Evolutionary conservation across 352 stramenopile species (phyloP).

Genomic region (Labyrinthula sp.): DNA sequence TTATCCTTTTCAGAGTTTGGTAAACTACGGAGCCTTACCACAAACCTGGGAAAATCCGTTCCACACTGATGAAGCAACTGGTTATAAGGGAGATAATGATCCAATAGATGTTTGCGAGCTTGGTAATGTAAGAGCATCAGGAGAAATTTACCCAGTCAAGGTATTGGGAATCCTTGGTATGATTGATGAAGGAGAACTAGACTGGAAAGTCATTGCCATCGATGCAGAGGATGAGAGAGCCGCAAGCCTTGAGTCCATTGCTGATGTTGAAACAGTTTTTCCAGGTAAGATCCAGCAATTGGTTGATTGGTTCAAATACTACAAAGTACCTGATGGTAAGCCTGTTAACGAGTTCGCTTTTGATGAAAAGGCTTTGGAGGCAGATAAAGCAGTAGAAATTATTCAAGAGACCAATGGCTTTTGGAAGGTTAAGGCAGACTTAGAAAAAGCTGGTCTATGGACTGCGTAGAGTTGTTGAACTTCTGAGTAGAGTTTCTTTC

Average conservation of each 20-base stretch:
- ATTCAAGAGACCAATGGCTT: slow-evolving; percentile 38
- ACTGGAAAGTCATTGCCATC: slow-evolving; percentile 97
- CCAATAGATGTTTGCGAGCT: slow-evolving; percentile 97
- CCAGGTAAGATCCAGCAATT: slow-evolving; percentile 60
- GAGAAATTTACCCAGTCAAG: slow-evolving; percentile 83
- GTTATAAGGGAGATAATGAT: slow-evolving; percentile 83
- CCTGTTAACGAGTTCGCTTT: slow-evolving; percentile 93
- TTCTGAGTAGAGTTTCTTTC: too few relatives aligned
- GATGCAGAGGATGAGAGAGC: slow-evolving; percentile 79
- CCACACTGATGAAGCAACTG: slow-evolving; percentile 69
- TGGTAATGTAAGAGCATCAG: slow-evolving; percentile 61
- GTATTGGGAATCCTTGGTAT: slow-evolving; percentile 88
- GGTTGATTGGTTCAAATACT: slow-evolving; percentile 93
- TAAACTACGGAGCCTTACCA: slow-evolving; percentile 91
- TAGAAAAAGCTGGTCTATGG: slow-evolving; percentile 21
- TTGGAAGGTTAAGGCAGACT: slow-evolving; percentile 4
- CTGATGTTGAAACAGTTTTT: slow-evolving; percentile 76
- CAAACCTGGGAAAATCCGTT: slow-evolving; percentile 98
- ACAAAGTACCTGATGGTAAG: slow-evolving; percentile 99
- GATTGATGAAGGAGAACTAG: slow-evolving; percentile 96
- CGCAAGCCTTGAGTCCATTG: slow-evolving; percentile 72
- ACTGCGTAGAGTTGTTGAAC: too few relatives aligned
- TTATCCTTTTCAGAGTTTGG: slow-evolving; percentile 37
- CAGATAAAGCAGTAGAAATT: slow-evolving; percentile 62
- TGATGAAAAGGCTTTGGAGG: slow-evolving; percentile 68